Conservation (phyloP, 202 grass and related monocot genomes). For the Setaria italica region DNA sequence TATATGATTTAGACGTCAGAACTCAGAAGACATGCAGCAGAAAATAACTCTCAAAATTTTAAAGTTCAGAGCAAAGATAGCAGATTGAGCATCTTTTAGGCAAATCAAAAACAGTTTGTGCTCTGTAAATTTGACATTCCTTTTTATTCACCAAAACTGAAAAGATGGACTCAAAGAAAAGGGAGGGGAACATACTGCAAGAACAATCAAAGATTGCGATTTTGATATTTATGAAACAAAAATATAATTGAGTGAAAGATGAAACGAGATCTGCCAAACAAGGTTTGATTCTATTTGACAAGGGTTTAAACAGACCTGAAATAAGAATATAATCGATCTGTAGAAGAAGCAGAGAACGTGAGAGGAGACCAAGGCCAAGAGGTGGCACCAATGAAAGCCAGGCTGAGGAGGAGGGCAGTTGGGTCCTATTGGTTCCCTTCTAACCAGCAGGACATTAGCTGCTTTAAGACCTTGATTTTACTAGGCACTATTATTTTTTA, state of each 20-base stretch:
- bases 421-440: constrained; percentile 3
- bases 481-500: background rate
- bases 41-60: constrained; percentile 13
- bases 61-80: background rate
- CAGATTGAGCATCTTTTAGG: background rate
- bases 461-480: constrained; percentile 2
- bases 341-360: constrained; percentile 28
- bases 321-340: constrained; percentile 32
- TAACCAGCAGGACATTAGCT: background rate
- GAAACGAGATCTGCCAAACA: constrained; percentile 1
- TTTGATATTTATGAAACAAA: constrained; percentile 2
- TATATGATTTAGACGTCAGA: constrained; percentile 22
- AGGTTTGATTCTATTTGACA: constrained; percentile 22
- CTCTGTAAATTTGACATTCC: constrained; percentile 6
- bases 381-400: constrained; percentile 3
- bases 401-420: background rate
- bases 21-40: constrained; percentile 2
- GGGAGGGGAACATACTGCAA: background rate
- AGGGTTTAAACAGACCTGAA: constrained; percentile 33
- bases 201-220: constrained; percentile 20
- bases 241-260: background rate
- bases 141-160: constrained; percentile 4
- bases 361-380: constrained; percentile 2
- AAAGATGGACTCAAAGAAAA: background rate
- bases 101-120: constrained; percentile 17